phyloP scores from a whole-genome alignment of 192 early-diverging fungal genomes.

The Entomortierella lignicola region DNA sequence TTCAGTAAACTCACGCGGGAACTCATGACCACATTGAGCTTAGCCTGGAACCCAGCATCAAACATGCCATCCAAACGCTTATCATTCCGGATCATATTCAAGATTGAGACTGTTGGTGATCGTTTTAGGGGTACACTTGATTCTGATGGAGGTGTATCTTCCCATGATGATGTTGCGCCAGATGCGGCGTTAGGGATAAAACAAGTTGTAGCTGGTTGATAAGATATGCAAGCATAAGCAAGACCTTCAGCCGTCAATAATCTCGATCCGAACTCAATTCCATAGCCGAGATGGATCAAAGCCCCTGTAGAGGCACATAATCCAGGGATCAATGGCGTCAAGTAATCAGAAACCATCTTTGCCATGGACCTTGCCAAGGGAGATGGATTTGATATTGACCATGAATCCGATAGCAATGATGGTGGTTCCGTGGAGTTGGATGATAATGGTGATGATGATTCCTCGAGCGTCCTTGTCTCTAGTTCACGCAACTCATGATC shows the following conservation, averaged over 20 bases:
- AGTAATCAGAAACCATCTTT: constrained; percentile 34
- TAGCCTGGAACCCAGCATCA: constrained; percentile 45
- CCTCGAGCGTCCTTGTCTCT: constrained; percentile 5
- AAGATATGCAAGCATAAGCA: constrained; percentile 43
- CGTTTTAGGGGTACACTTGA: not conserved
- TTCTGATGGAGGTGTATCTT: not conserved
- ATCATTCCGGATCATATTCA: constrained; percentile 49
- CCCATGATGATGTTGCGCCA: constrained; percentile 2
- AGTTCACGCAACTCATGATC: constrained; percentile 32
- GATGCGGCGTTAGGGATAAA: constrained; percentile 18
- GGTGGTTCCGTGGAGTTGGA: not conserved
- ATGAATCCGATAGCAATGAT: constrained; percentile 10
- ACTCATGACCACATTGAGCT: constrained; percentile 49
- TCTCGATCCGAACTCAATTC: constrained; percentile 41
- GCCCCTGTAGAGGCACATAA: constrained; percentile 40
- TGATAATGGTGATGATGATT: not conserved
- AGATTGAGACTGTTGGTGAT: constrained; percentile 34
- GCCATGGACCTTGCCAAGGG: constrained; percentile 7
- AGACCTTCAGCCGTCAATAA: constrained; percentile 35
- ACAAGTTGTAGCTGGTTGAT: constrained; percentile 35
- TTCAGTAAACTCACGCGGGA: constrained; percentile 44
- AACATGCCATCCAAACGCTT: constrained; percentile 50
- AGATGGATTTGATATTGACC: constrained; percentile 1
- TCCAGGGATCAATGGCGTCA: constrained; percentile 39
- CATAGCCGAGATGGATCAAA: constrained; percentile 44